These are phyloP conservation scores for Prunus persica DNA, from an alignment of 306 rosid genomes.

Conservation along the genomic window Prunus_persica_NCBIv2 NC_034011.1:10051001-10051500, in stretches of 20 bases:
- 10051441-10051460: conserved; percentile 98
- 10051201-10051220: conserved; percentile 23
- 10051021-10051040: conserved; percentile 94
- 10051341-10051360: conserved; percentile 96
- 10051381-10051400: conserved; percentile 84
- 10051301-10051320: conserved; percentile 78
- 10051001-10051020: conserved; percentile 89
- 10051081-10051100: conserved; percentile 91
- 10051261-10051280: conserved; percentile 68
- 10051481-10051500: conserved; percentile 75
- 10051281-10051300: conserved; percentile 89
- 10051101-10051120: conserved; percentile 6
- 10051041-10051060: conserved; percentile 92
- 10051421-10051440: conserved; percentile 99
- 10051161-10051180: conserved; percentile 10
- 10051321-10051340: conserved; percentile 87
- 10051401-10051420: conserved; percentile 96
- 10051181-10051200: conserved; percentile 10
- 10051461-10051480: conserved; percentile 97
- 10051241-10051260: conserved; percentile 88
- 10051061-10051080: conserved; percentile 96
- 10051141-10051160: conserved; percentile 6
- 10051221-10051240: neutral
- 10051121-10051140: neutral
- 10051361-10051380: conserved; percentile 74